These are phyloP conservation scores for Dalbergia oliveri DNA, from an alignment of 306 rosid genomes.

Conservation along the genomic window DNA sequence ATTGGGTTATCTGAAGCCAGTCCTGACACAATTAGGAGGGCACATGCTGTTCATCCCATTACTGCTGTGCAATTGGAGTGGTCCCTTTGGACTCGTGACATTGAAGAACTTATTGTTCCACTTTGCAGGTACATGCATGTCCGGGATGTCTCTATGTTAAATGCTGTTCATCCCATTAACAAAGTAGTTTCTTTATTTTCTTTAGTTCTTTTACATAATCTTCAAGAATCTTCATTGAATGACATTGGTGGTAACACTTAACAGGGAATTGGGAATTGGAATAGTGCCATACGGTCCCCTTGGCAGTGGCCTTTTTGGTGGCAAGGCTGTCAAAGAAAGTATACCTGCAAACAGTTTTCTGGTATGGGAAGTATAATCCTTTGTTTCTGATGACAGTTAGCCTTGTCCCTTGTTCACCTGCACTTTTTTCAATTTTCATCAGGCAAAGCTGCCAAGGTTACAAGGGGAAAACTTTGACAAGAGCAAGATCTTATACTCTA, in stretches of 20 bases:
- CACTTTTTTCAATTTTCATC: conserved; percentile 26
- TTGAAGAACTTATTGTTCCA: conserved; percentile 71
- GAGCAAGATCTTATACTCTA: conserved; percentile 59
- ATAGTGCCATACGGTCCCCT: conserved; percentile 89
- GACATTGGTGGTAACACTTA: conserved; percentile 18
- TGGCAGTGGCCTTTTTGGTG: conserved; percentile 87
- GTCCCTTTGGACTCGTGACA: conserved; percentile 83
- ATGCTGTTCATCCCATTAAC: not conserved
- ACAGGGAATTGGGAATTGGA: conserved; percentile 84
- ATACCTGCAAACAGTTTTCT: conserved; percentile 63
- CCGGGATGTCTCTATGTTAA: not conserved
- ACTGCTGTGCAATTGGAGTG: conserved; percentile 82
- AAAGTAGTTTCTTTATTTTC: conserved; percentile 27
- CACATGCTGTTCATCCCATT: conserved; percentile 84
- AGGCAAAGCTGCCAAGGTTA: conserved; percentile 66
- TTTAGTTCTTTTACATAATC: conserved; percentile 7
- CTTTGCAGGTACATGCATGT: conserved; percentile 63
- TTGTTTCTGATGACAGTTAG: conserved; percentile 23
- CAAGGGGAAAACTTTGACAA: conserved; percentile 69
- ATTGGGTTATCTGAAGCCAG: conserved; percentile 82
- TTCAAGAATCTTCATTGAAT: conserved; percentile 24
- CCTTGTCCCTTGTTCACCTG: conserved; percentile 10
- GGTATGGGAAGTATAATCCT: conserved; percentile 40
- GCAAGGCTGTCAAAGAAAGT: conserved; percentile 73
- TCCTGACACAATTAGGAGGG: conserved; percentile 72